These are phyloP conservation scores for Nicotiana knightiana DNA, from an alignment of 257 asterid species.

Conservation along the genomic window DNA sequence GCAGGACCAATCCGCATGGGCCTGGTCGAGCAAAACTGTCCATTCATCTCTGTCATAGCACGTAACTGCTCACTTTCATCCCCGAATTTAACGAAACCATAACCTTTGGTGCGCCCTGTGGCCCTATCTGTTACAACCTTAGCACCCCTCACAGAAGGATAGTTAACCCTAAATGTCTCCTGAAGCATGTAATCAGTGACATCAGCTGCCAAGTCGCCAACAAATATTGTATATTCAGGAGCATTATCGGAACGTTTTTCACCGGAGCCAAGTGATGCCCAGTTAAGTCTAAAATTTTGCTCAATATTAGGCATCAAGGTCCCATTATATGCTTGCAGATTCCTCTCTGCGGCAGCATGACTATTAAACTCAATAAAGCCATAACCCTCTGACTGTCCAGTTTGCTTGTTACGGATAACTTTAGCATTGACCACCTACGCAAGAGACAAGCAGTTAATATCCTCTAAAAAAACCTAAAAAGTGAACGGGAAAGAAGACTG, in stretches of 20 bases:
- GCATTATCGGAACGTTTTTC: slow-evolving; percentile 63
- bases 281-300: slow-evolving; percentile 57
- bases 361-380: slow-evolving; percentile 73
- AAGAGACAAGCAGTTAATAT: background rate
- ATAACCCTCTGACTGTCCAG: slow-evolving; percentile 73
- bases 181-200: slow-evolving; percentile 65
- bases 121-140: slow-evolving; percentile 73
- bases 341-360: slow-evolving; percentile 55
- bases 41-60: slow-evolving; percentile 87
- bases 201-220: slow-evolving; percentile 88
- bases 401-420: slow-evolving; percentile 66
- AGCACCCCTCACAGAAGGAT: slow-evolving; percentile 74
- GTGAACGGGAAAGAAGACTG: background rate
- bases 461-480: background rate
- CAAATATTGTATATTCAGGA: slow-evolving; percentile 70
- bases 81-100: slow-evolving; percentile 77
- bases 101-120: slow-evolving; percentile 86
- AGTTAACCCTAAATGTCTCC: slow-evolving; percentile 60
- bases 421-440: slow-evolving; percentile 54
- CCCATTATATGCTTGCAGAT: slow-evolving; percentile 59
- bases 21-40: slow-evolving; percentile 68
- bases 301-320: slow-evolving; percentile 60
- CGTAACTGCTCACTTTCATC: slow-evolving; percentile 81
- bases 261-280: slow-evolving; percentile 82
- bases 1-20: slow-evolving; percentile 94